These are phyloP conservation scores for Talaromyces amestolkiae DNA, from an alignment of 2,329 filamentous ascomycete species.

Conservation along the genomic window DNA sequence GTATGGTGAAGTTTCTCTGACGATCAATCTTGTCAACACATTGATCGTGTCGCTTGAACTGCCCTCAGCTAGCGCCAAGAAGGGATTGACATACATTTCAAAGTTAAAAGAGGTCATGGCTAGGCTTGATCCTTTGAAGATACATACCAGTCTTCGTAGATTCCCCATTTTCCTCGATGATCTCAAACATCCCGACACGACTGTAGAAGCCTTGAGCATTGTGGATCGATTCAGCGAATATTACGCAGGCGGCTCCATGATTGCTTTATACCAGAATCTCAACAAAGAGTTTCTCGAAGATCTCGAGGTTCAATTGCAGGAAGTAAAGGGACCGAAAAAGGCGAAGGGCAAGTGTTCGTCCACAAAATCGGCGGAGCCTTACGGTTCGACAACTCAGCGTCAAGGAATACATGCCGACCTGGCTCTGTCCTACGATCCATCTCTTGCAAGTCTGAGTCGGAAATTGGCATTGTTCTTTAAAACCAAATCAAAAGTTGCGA, in stretches of 20 bases:
- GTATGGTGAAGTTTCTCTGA: background rate
- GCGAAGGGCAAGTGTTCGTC: background rate
- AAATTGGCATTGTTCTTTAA: background rate
- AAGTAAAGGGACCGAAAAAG: background rate
- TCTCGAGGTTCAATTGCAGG: slow-evolving; percentile 2
- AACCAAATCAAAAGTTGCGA: background rate
- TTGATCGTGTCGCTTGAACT: slow-evolving; percentile 35
- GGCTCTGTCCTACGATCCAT: background rate
- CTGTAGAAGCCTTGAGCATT: slow-evolving; percentile 32
- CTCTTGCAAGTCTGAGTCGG: background rate
- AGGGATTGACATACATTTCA: slow-evolving; percentile 40
- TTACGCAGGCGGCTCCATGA: slow-evolving; percentile 42
- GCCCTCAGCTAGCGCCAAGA: slow-evolving; percentile 42
- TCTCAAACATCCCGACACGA: background rate
- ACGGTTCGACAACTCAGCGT: background rate
- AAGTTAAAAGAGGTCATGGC: slow-evolving; percentile 34
- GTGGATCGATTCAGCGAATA: slow-evolving; percentile 42
- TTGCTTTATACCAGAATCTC: slow-evolving; percentile 46
- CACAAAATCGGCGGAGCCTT: background rate
- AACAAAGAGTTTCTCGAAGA: slow-evolving; percentile 40
- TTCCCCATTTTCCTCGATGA: slow-evolving; percentile 36
- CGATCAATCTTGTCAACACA: background rate
- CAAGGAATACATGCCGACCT: background rate
- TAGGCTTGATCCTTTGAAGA: slow-evolving; percentile 42
- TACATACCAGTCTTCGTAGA: slow-evolving; percentile 40